These are phyloP conservation scores for Aspergillus avenaceus DNA, from an alignment of 495 filamentous ascomycete genomes.

Conservation along the genomic window DNA sequence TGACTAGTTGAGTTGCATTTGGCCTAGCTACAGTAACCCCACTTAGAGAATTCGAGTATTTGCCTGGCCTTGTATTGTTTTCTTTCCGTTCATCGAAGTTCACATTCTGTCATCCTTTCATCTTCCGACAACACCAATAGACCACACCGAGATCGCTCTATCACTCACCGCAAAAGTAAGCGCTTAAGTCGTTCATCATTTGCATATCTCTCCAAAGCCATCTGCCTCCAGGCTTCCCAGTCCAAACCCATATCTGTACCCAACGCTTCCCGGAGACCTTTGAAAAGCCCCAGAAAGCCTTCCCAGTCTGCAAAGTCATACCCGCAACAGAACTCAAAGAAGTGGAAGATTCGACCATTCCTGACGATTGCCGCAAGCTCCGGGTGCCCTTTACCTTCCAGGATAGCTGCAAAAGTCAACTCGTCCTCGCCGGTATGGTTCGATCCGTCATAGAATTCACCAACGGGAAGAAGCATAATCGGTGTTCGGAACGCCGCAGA, in stretches of 20 bases:
- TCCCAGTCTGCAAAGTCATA: conserved; percentile 36
- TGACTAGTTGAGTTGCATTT: too few relatives aligned
- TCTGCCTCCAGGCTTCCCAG: conserved; percentile 32
- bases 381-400: conserved; percentile 26
- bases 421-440: conserved; percentile 34
- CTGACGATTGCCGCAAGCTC: conserved; percentile 28
- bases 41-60: too few relatives aligned
- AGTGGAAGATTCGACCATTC: conserved; percentile 29
- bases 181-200: conserved; percentile 24
- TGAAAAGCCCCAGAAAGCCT: conserved; percentile 38
- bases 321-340: conserved; percentile 35
- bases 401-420: conserved; percentile 22
- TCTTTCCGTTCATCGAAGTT: too few relatives aligned
- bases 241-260: conserved; percentile 21
- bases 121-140: too few relatives aligned
- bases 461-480: conserved; percentile 38
- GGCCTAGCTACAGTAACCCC: too few relatives aligned
- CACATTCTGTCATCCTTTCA: too few relatives aligned
- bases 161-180: too few relatives aligned
- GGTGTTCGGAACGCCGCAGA: conserved; percentile 37
- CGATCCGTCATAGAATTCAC: conserved; percentile 33
- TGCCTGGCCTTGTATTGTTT: too few relatives aligned
- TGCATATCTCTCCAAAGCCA: conserved; percentile 23
- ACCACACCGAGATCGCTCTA: too few relatives aligned
- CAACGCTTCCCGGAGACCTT: conserved; percentile 26